Percentiles rank a stretch among this genome's conserved stretches.
Conservation (phyloP, 2,329 filamentous ascomycete species). For the Calonectria leucothoes region DNA sequence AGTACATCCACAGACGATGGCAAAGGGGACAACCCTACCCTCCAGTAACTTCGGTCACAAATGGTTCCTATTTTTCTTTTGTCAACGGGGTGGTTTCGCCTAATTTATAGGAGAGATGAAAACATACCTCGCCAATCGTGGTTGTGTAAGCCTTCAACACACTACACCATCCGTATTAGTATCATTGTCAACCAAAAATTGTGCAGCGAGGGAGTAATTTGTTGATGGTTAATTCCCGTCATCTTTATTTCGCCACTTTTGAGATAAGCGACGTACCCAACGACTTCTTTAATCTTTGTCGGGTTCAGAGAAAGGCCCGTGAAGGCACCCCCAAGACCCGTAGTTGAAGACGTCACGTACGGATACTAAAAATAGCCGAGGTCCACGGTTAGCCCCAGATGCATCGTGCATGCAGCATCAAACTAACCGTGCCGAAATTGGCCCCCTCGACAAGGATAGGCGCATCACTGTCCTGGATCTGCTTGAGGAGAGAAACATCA, state of each 20-base stretch:
- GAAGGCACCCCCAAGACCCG: slow-evolving; percentile 10
- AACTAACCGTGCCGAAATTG: slow-evolving; percentile 5
- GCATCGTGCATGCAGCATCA: neutral
- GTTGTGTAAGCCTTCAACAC: neutral
- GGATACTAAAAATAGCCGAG: neutral
- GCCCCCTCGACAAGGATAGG: slow-evolving; percentile 17
- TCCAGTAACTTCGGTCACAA: neutral
- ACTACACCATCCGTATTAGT: neutral
- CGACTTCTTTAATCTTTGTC: slow-evolving; percentile 4
- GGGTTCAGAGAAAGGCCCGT: slow-evolving; percentile 12
- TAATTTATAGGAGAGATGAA: neutral
- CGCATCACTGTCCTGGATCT: slow-evolving; percentile 7
- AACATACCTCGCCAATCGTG: neutral
- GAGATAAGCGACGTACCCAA: neutral
- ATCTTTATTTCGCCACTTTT: neutral
- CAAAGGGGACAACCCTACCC: neutral
- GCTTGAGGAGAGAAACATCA: neutral
- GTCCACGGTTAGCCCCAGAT: neutral
- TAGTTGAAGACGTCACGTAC: slow-evolving; percentile 12
- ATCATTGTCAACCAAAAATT: neutral
- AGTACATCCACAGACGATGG: neutral
- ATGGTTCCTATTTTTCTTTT: neutral
- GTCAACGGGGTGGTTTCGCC: neutral
- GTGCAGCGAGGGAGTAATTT: neutral
- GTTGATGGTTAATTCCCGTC: neutral